Base-by-base conservation (phyloP, 169 alveolate genomes). In the Eimeria necatrix region DNA sequence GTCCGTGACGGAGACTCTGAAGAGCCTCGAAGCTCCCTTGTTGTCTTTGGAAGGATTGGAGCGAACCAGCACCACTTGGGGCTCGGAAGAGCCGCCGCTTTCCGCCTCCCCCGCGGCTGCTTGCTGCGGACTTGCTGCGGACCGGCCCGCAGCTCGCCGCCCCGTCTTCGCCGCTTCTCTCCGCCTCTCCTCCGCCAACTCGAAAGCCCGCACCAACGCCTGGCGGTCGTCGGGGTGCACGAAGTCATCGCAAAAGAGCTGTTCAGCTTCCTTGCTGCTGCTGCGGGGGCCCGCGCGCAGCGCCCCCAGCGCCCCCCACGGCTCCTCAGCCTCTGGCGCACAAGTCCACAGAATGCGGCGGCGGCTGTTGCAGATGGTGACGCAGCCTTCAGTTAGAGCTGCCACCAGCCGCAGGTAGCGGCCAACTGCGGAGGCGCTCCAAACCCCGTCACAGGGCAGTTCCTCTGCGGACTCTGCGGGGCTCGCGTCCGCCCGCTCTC, bases 151-250 rank as follows among this genome's bases (percentile, higher is more conserved):
- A 4, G 41, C 87, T 41, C 20, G 49, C n/a, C 14, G 0, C 26
- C 4, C 20, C 46, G 68, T 9, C 68, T 78, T 53, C 88, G 46
- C 68, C 48, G 12, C 2, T 16, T 51, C 70, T 16, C 6, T 78
- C 48, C 68, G 56, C 48, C 49, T 61, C 70, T 78, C 88, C 12
- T 16, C 68, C 12, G 88, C 88, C 49, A 78, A 5, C 41, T 49
- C 68, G 26, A 78, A 78, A 4, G 88, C 88, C 49, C 24, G 4
- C 0, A 78, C 14, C 4, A 78, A 18, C 0, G 88, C 88, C 52
- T 7, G 8, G 8, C 88, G 10, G 70, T 78, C 88, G 18, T 46
- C 88, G 59, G 88, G 88, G 24, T 78, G 88, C 41, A 46, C 88
- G 14, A 49, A 20, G 26, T 51, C 61, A 12, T 78, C 88, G 20